Percentiles rank a stretch among this genome's conserved stretches.
phyloP scores from a whole-genome alignment of 768 basidiomycete species.

The Myochromella boudieri region DNA sequence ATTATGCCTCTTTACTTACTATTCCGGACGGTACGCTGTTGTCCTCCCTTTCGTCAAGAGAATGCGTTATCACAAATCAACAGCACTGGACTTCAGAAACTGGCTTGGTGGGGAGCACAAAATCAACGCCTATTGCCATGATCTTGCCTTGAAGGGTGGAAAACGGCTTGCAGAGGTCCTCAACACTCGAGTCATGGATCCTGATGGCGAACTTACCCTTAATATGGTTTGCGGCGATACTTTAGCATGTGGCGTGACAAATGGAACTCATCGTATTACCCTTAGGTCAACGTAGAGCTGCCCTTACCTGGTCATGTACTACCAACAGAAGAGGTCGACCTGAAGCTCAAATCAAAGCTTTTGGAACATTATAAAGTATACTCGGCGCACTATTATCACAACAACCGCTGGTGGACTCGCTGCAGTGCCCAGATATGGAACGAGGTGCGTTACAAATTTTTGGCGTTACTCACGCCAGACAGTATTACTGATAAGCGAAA shows the following conservation, averaged over 20 bases:
- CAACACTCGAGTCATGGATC: conserved; percentile 66
- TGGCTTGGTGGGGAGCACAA: conserved; percentile 80
- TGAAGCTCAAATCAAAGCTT: conserved; percentile 28
- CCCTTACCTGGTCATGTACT: conserved; percentile 32
- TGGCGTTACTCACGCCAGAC: neutral
- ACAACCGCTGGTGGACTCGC: conserved; percentile 45
- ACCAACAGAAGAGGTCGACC: conserved; percentile 20
- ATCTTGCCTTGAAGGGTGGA: conserved; percentile 69
- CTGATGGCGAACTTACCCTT: conserved; percentile 59
- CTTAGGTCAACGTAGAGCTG: conserved; percentile 40
- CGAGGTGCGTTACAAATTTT: conserved; percentile 31
- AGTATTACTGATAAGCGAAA: neutral
- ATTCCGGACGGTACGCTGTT: conserved; percentile 41
- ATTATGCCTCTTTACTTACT: conserved; percentile 49
- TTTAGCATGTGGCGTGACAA: neutral
- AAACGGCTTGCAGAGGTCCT: conserved; percentile 60
- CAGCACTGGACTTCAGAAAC: conserved; percentile 76
- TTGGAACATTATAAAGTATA: conserved; percentile 35
- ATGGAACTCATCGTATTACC: neutral
- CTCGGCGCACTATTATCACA: conserved; percentile 34
- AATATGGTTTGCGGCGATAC: conserved; percentile 68
- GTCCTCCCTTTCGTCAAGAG: neutral
- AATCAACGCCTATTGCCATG: conserved; percentile 74
- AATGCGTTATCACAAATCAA: neutral
- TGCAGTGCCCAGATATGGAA: conserved; percentile 48